Conservation (phyloP, 192 early-diverging fungal species). For the Phycomyces blakesleeanus region DNA sequence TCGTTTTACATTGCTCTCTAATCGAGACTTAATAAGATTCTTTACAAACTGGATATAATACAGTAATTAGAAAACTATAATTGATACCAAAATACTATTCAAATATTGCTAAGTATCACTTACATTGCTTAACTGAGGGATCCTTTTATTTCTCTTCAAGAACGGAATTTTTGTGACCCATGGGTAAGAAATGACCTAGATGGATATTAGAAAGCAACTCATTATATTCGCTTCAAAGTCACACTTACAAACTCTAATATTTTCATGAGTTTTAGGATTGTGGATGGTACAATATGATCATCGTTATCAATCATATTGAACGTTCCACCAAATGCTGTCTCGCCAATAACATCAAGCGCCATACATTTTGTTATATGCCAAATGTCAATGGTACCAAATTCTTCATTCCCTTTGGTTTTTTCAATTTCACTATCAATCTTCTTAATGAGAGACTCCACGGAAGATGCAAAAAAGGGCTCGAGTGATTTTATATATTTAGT, state of each 20-base stretch:
- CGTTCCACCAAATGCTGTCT: slow-evolving; percentile 46
- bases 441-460: slow-evolving; percentile 21
- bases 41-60: slow-evolving; percentile 21
- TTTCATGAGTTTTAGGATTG: slow-evolving; percentile 9
- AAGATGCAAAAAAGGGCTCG: slow-evolving; percentile 39
- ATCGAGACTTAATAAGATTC: slow-evolving; percentile 21
- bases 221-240: not conserved
- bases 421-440: slow-evolving; percentile 29
- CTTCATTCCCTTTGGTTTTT: slow-evolving; percentile 14
- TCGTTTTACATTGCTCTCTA: slow-evolving; percentile 8
- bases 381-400: slow-evolving; percentile 30
- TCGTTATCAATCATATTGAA: slow-evolving; percentile 48
- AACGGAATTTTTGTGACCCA: slow-evolving; percentile 8
- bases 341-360: slow-evolving; percentile 40
- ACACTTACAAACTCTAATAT: slow-evolving; percentile 9
- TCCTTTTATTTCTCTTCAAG: not conserved
- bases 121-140: not conserved
- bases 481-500: slow-evolving; percentile 43
- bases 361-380: slow-evolving; percentile 30
- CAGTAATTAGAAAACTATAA: too few species aligned
- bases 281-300: slow-evolving; percentile 31
- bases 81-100: too few species aligned
- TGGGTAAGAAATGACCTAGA: not conserved
- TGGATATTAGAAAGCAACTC: not conserved
- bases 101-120: too few species aligned